Base-by-base conservation (phyloP, 2,329 filamentous ascomycete genomes). In the Claviceps paspali region DNA sequence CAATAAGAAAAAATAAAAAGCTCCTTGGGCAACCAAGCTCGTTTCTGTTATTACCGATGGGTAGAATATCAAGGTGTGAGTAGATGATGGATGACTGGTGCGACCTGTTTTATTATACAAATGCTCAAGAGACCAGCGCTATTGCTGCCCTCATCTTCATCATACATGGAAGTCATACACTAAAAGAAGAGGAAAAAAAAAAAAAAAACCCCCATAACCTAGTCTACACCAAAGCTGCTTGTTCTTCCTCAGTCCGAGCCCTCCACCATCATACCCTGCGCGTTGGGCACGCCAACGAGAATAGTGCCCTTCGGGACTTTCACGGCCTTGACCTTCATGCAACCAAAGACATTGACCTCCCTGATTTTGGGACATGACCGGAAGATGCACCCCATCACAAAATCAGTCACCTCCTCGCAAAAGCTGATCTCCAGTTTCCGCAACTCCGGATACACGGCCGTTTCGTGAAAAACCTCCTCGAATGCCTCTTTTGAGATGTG, bases 381-480 rank as follows among this genome's bases (percentile, higher is more conserved):
- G 57, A 82, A 82, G 39, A 82, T 71, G 40, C 61, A 64, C 0
- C 72, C 73, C 3, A 82, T 61, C 1, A 82, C 60, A 36, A 72
- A 68, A 45, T 82, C 79, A 14, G 75, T 76, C 5, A 82, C 70
- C 22, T 72, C 62, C 39, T 76, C 73, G 46, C 76, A 80, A 55
- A 93, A 92, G 37, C 79, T 82, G 30, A 91, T 63, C 52, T 93
- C 85, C 30, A 94, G 62, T 40, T 80, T 71, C 42, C 64, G 62
- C 24, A 96, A 64, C 9, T 74, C 64, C 0, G 79, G 75, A 47
- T 92, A 95, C 1, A 38, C 43, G 31, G 68, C 71, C 18, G 65
- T 66, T 7, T 61, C 57, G 5, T 63, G 60, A 49, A 96, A 95
- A 0, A 81, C 78, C 8, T 78, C 68, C 43, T 83, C 75, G 41